Base-by-base conservation (phyloP, 2,329 filamentous ascomycete species). In the Paraphoma chrysanthemicola region DNA sequence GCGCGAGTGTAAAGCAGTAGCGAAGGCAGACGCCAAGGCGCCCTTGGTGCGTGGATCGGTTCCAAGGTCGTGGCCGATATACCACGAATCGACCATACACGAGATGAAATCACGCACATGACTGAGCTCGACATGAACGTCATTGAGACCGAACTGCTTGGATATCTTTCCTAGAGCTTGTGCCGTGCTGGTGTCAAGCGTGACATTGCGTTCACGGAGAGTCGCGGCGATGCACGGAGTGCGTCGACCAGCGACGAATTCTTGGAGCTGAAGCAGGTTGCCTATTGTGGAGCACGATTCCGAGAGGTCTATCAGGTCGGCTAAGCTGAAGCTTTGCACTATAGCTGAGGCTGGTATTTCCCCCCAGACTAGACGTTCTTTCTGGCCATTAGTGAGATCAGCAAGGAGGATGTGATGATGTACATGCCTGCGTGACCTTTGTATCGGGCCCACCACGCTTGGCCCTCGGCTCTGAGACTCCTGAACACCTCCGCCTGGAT, bases 401-500 rank as follows among this genome's bases (percentile, higher is more conserved):
- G 14, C 14, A 33, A 33, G 31, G 33, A 10, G 9, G 14, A 42
- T 4, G 39, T 16, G 8, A n/a, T 2, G n/a, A 42, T 9, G 39
- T 42, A 42, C 33, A n/a, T 38, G n/a, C n/a, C 39, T 16, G 39
- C 39, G 7, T 39, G 30, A 42, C 53, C 56, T 16, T 41, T 44
- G n/a, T 59, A 59, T 1, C 56, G 43, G 1, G 57, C 44, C 53
- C 53, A 59, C 1, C 11, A 12, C 1, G 47, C 47, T 0, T 51
- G 23, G 2, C 47, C 50, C 0, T 59, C 31, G 0, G n/a, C n/a
- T n/a, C n/a, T n/a, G n/a, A n/a, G n/a, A n/a, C n/a, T n/a, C n/a
- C n/a, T n/a, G n/a, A n/a, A n/a, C n/a, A n/a, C n/a, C n/a, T n/a
- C n/a, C n/a, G n/a, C n/a, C n/a, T n/a, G n/a, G n/a, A n/a, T n/a